phyloP scores from a whole-genome alignment of 139 green algal genomes.

The Picochlorum sp. region DNA sequence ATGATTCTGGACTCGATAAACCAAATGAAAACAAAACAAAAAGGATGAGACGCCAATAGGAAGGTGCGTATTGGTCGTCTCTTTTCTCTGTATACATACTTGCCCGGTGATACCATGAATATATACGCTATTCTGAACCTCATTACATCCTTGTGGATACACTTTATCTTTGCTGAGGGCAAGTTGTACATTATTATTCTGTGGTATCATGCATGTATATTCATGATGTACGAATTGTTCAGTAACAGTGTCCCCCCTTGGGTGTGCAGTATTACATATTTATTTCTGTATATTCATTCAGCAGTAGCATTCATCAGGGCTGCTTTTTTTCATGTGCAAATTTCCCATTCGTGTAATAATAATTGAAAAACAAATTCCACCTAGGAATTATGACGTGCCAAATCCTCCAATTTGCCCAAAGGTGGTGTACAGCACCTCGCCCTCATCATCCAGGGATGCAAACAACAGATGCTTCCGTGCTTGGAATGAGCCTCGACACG shows the following conservation, averaged over 20 bases:
- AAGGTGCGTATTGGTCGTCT: too few relatives aligned
- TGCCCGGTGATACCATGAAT: constrained; percentile 9
- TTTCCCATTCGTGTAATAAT: background rate
- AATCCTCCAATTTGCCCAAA: background rate
- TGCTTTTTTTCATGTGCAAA: background rate
- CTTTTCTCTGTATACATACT: background rate
- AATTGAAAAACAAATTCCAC: too few relatives aligned
- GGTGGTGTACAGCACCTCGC: background rate
- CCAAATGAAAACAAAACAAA: too few relatives aligned
- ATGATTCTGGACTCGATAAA: too few relatives aligned
- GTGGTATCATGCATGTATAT: too few relatives aligned
- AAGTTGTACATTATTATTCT: background rate
- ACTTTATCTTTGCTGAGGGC: constrained; percentile 10
- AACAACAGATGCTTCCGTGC: constrained; percentile 67
- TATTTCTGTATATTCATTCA: too few relatives aligned
- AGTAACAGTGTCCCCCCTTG: background rate
- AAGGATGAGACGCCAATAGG: too few relatives aligned
- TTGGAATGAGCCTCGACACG: constrained; percentile 41
- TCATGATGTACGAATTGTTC: background rate
- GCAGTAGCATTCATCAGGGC: too few relatives aligned
- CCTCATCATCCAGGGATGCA: constrained; percentile 26
- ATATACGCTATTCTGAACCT: constrained; percentile 17
- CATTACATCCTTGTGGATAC: constrained; percentile 3
- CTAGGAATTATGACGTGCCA: background rate
- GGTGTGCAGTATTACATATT: too few relatives aligned